Evolutionary conservation across 2,329 filamentous ascomycete species (phyloP), one percentile per base, ranked within the genome.

Genomic region (Scolecobasidium constrictum): DNA sequence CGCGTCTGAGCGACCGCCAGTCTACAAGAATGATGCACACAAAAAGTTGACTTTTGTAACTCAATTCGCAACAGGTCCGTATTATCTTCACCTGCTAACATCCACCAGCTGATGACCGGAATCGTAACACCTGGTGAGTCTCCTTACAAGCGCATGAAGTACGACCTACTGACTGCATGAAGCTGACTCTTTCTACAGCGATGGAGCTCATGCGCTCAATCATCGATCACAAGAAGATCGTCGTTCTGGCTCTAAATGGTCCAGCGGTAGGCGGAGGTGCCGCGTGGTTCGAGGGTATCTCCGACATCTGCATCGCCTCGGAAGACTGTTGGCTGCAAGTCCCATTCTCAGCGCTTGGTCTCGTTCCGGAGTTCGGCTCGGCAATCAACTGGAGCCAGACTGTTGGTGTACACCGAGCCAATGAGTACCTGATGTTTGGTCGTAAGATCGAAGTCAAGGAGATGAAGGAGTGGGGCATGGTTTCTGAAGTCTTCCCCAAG

Each of bases 341-440:
- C 17, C 66, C 68, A 28, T 72, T 72, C 52, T 61, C 52, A 5
- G 65, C 67, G 0, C 59, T 71, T 0, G 69, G 61, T 0, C 56
- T 72, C 1, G 68, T 71, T 1, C 68, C 69, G 1, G 69, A 72
- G 42, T 63, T 66, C 47, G 68, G 69, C 1, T 67, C 63, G 0
- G 64, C 68, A 0, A 54, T 65, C 17, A 63, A 57, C 12, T 65
- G 71, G 44, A 58, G 66, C 0, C 65, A 70, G 48, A 59, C 57
- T 33, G 68, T 72, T 38, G 68, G 69, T 19, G 62, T 69, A 4
- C 68, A 69, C 47, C 66, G 68, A 34, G 59, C 68, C 1, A 72
- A 71, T 48, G 68, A 72, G 48, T 68, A 71, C 46, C 56, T 72
- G 13, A 71, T 72, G 66, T 69, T 72, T 46, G 68, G 69, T 3